Conservation (phyloP, 345 rosid species). For the Nephelium lappaceum region DNA sequence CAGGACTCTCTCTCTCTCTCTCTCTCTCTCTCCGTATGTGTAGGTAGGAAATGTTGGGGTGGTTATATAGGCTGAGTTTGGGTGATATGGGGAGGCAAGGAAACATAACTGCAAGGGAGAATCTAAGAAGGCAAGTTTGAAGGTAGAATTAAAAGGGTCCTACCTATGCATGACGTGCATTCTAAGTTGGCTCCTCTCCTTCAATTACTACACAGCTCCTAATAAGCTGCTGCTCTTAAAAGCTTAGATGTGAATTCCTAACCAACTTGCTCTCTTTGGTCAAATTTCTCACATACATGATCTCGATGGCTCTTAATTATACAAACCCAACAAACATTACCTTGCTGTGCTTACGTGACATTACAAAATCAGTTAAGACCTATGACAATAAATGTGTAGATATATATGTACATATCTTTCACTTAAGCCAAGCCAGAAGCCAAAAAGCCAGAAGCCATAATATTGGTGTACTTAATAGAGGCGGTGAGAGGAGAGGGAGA, state of each 20-base stretch:
- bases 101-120: conserved; percentile 29
- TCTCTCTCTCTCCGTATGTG: neutral
- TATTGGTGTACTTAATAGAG: conserved; percentile 24
- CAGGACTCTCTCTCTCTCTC: conserved; percentile 16
- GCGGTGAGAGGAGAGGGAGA: conserved; percentile 43
- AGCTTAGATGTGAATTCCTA: conserved; percentile 25
- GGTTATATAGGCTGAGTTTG: conserved; percentile 38
- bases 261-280: conserved; percentile 24
- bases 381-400: too few relatives aligned
- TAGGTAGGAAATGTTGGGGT: conserved; percentile 29
- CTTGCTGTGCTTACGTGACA: conserved; percentile 19
- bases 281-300: conserved; percentile 13
- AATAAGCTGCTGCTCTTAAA: conserved; percentile 34
- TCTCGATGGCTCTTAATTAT: conserved; percentile 17
- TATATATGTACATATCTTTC: too few relatives aligned
- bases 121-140: conserved; percentile 25
- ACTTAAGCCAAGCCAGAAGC: conserved; percentile 24
- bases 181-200: conserved; percentile 46
- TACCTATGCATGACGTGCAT: conserved; percentile 56
- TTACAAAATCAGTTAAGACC: neutral
- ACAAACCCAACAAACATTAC: neutral
- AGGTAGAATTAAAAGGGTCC: conserved; percentile 17
- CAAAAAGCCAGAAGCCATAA: conserved; percentile 10
- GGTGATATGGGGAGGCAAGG: conserved; percentile 17
- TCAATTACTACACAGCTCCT: conserved; percentile 17